phyloP scores from a whole-genome alignment of 1,284 basidiomycete genomes.

The Coniferiporia sulphurascens region DNA sequence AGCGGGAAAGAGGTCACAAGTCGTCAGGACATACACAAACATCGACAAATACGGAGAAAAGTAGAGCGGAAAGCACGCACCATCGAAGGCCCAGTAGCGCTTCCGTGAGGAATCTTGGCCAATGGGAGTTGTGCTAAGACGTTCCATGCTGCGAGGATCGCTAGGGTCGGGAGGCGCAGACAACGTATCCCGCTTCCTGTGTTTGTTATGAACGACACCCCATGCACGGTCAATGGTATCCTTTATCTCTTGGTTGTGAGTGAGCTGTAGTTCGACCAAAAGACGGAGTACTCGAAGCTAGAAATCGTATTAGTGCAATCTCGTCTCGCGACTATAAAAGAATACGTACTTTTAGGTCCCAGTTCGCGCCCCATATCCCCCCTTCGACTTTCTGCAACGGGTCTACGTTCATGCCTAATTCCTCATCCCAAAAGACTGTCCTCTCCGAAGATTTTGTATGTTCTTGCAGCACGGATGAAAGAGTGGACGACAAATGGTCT shows the following conservation, averaged over 20 bases:
- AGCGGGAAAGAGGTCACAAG: no score
- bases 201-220: conserved; percentile 75
- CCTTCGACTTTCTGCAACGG: conserved; percentile 58
- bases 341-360: conserved; percentile 68
- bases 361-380: conserved; percentile 67
- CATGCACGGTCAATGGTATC: conserved; percentile 72
- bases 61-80: conserved; percentile 54
- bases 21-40: conserved; percentile 40
- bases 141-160: conserved; percentile 59
- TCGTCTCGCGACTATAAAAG: conserved; percentile 14
- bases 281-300: conserved; percentile 76
- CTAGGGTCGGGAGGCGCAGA: conserved; percentile 45
- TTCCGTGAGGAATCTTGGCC: conserved; percentile 68
- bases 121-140: conserved; percentile 57
- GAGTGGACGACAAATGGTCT: conserved; percentile 71
- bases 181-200: conserved; percentile 67
- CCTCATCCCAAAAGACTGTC: conserved; percentile 73
- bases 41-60: conserved; percentile 56
- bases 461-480: conserved; percentile 61
- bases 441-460: conserved; percentile 65
- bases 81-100: conserved; percentile 78
- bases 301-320: conserved; percentile 8
- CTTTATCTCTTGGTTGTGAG: conserved; percentile 62
- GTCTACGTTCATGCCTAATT: conserved; percentile 57
- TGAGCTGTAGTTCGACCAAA: conserved; percentile 73